A percentile compares a stretch with the other conserved stretches of the same genome.
Conservation (phyloP, 495 filamentous ascomycete species). For the Lichenothelia convexa region DNA sequence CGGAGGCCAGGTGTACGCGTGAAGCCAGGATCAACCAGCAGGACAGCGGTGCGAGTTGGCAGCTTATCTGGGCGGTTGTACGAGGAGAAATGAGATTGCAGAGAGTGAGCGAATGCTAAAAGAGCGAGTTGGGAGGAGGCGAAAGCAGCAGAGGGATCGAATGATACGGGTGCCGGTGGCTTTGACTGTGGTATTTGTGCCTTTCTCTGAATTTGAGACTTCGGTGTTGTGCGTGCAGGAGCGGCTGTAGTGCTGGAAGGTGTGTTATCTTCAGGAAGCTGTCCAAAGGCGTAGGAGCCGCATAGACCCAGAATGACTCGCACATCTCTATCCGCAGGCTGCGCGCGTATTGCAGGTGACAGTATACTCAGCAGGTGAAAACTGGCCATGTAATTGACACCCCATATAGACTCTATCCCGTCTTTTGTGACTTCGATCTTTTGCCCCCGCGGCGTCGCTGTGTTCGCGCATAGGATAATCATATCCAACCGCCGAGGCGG, state of each 20-base stretch:
- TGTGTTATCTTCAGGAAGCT: conserved; percentile 32
- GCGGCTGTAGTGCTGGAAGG: conserved; percentile 12
- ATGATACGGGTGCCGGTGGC: conserved; percentile 5
- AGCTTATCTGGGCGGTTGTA: conserved; percentile 67
- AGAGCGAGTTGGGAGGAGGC: conserved; percentile 75
- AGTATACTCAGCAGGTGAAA: conserved; percentile 88
- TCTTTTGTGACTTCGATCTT: conserved; percentile 40
- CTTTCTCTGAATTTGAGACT: neutral
- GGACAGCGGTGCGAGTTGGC: conserved; percentile 59
- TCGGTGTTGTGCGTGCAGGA: neutral
- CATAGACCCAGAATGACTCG: conserved; percentile 76
- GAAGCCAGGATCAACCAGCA: conserved; percentile 73
- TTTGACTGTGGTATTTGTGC: neutral
- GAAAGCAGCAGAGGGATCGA: conserved; percentile 35
- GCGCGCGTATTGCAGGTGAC: conserved; percentile 67
- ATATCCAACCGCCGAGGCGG: conserved; percentile 85
- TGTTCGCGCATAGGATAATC: conserved; percentile 70
- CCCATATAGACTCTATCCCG: conserved; percentile 76
- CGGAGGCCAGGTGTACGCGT: conserved; percentile 71
- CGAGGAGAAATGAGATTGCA: conserved; percentile 70
- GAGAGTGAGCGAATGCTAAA: conserved; percentile 71
- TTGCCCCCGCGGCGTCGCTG: conserved; percentile 44
- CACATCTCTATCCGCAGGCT: conserved; percentile 86
- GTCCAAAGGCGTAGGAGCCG: conserved; percentile 60
- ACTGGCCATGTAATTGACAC: conserved; percentile 86